Evolutionary conservation across 2,329 filamentous ascomycete genomes (phyloP).

Genomic region (Epichloe sylvatica): DNA sequence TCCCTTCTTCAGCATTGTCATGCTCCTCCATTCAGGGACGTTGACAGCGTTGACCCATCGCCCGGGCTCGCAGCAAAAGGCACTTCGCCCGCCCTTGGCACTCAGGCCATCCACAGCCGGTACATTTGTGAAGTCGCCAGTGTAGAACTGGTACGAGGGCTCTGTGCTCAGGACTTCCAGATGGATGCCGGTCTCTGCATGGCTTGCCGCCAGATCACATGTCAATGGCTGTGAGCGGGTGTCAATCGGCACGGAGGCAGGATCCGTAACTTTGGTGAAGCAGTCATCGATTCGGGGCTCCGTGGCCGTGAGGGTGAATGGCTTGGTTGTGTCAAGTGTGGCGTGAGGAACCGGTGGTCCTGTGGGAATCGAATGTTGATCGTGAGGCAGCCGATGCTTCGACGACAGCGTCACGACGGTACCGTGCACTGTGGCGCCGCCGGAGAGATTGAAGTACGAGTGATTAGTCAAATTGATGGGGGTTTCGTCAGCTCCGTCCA

Average conservation of each 20-base stretch:
- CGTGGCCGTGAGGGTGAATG: conserved; percentile 57
- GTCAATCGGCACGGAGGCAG: conserved; percentile 47
- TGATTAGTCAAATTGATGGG: conserved; percentile 91
- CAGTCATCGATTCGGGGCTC: conserved; percentile 79
- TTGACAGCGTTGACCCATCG: conserved; percentile 85
- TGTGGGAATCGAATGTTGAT: conserved; percentile 60
- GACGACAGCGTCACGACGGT: conserved; percentile 54
- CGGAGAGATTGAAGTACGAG: conserved; percentile 59
- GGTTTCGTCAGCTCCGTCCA: conserved; percentile 73
- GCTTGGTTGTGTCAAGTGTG: conserved; percentile 48
- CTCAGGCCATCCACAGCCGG: conserved; percentile 49
- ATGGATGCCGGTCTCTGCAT: conserved; percentile 61
- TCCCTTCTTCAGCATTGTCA: conserved; percentile 73
- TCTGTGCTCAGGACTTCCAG: conserved; percentile 84
- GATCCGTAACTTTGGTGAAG: conserved; percentile 61
- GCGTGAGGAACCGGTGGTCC: conserved; percentile 50
- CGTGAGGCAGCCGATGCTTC: conserved; percentile 56
- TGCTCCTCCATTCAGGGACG: conserved; percentile 61
- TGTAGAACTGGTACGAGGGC: conserved; percentile 95
- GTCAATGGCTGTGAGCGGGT: conserved; percentile 49
- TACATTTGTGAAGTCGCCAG: conserved; percentile 71
- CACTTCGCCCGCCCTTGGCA: conserved; percentile 53
- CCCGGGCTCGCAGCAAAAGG: conserved; percentile 84
- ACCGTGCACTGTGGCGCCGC: conserved; percentile 37
- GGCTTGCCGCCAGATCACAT: conserved; percentile 56